Evolutionary conservation across 176 grass and related monocot species (phyloP).

Genomic region (Sorghum bicolor): DNA sequence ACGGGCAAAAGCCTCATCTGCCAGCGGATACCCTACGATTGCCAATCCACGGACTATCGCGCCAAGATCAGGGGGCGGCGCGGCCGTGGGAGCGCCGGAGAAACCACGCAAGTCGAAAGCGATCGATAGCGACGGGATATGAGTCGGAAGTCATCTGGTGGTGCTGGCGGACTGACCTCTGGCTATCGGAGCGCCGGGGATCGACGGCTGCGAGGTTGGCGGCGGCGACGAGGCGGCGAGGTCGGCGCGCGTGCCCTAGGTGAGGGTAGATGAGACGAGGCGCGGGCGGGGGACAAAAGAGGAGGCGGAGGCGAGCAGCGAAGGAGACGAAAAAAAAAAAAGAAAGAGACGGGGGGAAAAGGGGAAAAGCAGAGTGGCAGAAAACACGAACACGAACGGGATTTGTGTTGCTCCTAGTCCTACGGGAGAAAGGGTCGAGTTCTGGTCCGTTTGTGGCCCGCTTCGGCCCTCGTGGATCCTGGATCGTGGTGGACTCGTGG

Average conservation of each 20-base stretch:
- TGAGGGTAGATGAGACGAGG: not conserved
- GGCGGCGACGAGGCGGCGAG: constrained; percentile 4
- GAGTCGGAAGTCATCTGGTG: no score
- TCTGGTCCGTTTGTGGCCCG: not conserved
- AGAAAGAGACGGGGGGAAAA: not conserved
- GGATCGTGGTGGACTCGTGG: not conserved
- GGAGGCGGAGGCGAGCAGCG: not conserved
- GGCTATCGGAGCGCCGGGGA: constrained; percentile 18
- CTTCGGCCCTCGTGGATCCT: not conserved
- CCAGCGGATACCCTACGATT: not conserved
- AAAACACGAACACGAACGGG: not conserved
- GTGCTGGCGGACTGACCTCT: not conserved
- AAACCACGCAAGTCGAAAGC: not conserved
- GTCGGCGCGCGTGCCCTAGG: constrained; percentile 38
- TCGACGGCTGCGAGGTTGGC: not conserved
- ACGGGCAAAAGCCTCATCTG: not conserved
- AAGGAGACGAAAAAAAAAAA: not conserved
- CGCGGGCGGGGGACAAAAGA: not conserved
- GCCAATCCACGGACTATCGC: not conserved
- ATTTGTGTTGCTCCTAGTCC: no score
- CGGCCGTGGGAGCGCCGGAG: not conserved
- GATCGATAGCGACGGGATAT: not conserved
- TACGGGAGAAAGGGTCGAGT: not conserved
- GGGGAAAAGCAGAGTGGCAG: not conserved
- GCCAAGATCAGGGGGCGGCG: not conserved